phyloP scores from a whole-genome alignment of 2,329 filamentous ascomycete genomes.

The Ophidiomyces ophidiicola region DNA sequence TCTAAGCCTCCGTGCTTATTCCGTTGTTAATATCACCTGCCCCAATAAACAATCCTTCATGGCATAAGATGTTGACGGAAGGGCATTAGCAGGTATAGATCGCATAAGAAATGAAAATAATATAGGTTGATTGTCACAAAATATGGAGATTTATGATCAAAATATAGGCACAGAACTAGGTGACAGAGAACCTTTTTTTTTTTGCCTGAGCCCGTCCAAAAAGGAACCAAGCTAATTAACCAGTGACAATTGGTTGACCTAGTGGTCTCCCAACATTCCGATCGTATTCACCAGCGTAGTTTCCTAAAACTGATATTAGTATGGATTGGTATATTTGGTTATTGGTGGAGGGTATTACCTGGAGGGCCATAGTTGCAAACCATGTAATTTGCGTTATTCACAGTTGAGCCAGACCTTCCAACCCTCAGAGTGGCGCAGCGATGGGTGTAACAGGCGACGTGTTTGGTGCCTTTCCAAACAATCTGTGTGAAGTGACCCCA shows the following conservation, averaged over 20 bases:
- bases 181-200: too few relatives aligned
- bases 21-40: too few relatives aligned
- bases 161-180: too few relatives aligned
- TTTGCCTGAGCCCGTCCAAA: too few relatives aligned
- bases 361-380: conserved; percentile 77
- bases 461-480: conserved; percentile 52
- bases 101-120: too few relatives aligned
- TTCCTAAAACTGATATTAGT: conserved; percentile 34
- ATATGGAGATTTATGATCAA: too few relatives aligned
- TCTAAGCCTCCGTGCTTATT: too few relatives aligned
- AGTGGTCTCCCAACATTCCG: conserved; percentile 39
- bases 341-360: conserved; percentile 46
- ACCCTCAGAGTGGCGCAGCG: conserved; percentile 33
- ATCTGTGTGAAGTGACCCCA: conserved; percentile 71
- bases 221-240: conserved; percentile 9
- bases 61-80: too few relatives aligned
- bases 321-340: not conserved
- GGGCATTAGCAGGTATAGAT: too few relatives aligned
- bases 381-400: conserved; percentile 52
- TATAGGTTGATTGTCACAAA: too few relatives aligned
- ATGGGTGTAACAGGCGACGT: conserved; percentile 50
- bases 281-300: conserved; percentile 43
- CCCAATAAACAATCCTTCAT: too few relatives aligned
- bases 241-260: conserved; percentile 27
- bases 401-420: conserved; percentile 27